Evolutionary conservation across 306 rosid genomes (phyloP).

Genomic region (Prunus kanzakura): DNA sequence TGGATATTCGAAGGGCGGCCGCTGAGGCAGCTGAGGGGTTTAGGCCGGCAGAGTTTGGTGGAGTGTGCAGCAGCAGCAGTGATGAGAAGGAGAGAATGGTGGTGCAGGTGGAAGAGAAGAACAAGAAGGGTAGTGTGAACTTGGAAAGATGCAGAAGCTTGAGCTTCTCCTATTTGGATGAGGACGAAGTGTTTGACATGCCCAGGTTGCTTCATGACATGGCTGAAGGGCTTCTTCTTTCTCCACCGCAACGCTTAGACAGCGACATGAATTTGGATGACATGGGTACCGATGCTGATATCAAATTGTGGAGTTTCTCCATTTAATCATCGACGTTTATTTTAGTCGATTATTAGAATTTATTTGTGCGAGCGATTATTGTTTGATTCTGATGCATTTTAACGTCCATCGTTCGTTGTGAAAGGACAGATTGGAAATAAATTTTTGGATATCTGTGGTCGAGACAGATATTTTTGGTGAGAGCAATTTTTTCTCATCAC

Average conservation of each 20-base stretch:
- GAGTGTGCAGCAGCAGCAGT: not conserved
- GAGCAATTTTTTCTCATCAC: too few relatives aligned
- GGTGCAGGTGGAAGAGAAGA: not conserved
- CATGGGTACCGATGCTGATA: constrained; percentile 20
- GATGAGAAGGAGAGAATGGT: not conserved
- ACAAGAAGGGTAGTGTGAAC: not conserved
- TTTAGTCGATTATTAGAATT: not conserved
- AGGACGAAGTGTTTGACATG: constrained; percentile 30
- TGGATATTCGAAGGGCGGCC: constrained; percentile 56
- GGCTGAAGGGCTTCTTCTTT: constrained; percentile 57
- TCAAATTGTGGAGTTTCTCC: constrained; percentile 5
- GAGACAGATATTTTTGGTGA: too few relatives aligned
- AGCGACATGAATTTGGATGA: constrained; percentile 8
- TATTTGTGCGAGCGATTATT: not conserved
- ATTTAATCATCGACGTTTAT: not conserved
- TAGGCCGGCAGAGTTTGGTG: constrained; percentile 19
- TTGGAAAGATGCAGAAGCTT: not conserved
- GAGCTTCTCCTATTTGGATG: constrained; percentile 17
- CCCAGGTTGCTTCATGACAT: constrained; percentile 36
- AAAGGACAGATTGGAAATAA: too few relatives aligned
- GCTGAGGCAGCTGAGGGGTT: constrained; percentile 51
- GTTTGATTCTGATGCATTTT: too few relatives aligned
- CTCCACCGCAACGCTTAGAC: constrained; percentile 29
- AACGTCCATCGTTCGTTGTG: too few relatives aligned
- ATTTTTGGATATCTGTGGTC: too few relatives aligned